Conservation (phyloP, 2,329 filamentous ascomycete genomes). For the Arachnomyces sp. region DNA sequence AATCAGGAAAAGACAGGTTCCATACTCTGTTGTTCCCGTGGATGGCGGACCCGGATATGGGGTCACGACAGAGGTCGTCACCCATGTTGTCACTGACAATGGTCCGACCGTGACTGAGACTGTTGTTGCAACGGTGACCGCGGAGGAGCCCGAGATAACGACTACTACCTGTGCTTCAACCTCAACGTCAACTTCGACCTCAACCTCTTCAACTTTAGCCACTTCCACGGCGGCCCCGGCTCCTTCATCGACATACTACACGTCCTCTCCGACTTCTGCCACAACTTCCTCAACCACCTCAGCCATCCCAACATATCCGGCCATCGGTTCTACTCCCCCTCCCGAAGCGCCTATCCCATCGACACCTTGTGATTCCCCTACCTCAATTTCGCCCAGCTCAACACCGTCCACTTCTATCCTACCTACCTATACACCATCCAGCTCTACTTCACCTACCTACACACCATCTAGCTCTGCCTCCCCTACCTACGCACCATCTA, state of each 20-base stretch:
- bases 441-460: neutral
- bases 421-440: neutral
- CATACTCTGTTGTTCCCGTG: slow-evolving; percentile 16
- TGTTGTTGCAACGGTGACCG: slow-evolving; percentile 8
- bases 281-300: neutral
- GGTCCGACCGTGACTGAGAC: slow-evolving; percentile 9
- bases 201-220: neutral
- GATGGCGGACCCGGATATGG: slow-evolving; percentile 9
- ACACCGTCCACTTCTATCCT: neutral
- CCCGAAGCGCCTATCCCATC: neutral
- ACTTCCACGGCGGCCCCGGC: neutral
- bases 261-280: neutral
- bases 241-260: neutral
- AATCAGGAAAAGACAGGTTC: slow-evolving; percentile 5
- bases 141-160: neutral
- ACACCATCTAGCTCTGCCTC: neutral
- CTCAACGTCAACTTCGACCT: slow-evolving; percentile 1
- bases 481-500: neutral
- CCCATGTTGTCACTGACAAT: slow-evolving; percentile 11
- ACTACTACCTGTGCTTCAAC: slow-evolving; percentile 4
- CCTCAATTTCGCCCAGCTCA: neutral
- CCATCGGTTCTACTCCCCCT: neutral
- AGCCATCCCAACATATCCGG: neutral
- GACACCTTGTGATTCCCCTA: neutral
- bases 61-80: slow-evolving; percentile 2